phyloP scores from a whole-genome alignment of 2,329 filamentous ascomycete genomes.

The Eutypa lata region DNA sequence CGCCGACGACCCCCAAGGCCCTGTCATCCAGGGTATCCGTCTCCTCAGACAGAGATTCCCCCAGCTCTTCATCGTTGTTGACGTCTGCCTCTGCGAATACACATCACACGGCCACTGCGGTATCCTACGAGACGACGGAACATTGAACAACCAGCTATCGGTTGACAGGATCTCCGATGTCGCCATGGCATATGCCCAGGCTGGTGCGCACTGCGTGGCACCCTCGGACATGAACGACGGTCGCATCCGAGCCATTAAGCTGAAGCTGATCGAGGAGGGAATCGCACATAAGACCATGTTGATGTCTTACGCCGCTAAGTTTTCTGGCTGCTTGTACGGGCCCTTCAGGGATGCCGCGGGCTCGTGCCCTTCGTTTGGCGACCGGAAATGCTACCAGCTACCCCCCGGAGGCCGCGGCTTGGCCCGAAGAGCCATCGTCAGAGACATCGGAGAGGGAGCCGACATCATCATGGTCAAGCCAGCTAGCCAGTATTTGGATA shows the following conservation, averaged over 20 bases:
- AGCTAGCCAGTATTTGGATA: conserved; percentile 91
- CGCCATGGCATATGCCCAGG: conserved; percentile 94
- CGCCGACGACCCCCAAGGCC: conserved; percentile 89
- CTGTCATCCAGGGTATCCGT: conserved; percentile 83
- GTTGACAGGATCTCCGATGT: conserved; percentile 95
- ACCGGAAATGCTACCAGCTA: conserved; percentile 94
- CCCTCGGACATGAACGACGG: conserved; percentile 99
- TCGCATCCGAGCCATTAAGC: conserved; percentile 93
- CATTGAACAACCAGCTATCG: conserved; percentile 87
- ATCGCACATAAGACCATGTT: conserved; percentile 87
- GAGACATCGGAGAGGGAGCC: conserved; percentile 90
- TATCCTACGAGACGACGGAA: conserved; percentile 88
- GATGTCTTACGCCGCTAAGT: conserved; percentile 98
- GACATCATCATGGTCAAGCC: conserved; percentile 99
- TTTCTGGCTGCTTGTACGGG: conserved; percentile 92
- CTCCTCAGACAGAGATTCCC: conserved; percentile 83
- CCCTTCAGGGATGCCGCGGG: conserved; percentile 96
- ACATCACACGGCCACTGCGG: conserved; percentile 97
- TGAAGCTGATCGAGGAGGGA: conserved; percentile 93
- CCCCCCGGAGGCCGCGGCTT: conserved; percentile 89
- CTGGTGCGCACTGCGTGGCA: conserved; percentile 93
- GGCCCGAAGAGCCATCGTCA: conserved; percentile 81
- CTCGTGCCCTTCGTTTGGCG: conserved; percentile 85
- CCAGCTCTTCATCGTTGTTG: conserved; percentile 83
- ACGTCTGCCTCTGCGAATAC: conserved; percentile 98